phyloP scores from a whole-genome alignment of 2,329 filamentous ascomycete species.

The Alternaria hordeiaustralica region DNA sequence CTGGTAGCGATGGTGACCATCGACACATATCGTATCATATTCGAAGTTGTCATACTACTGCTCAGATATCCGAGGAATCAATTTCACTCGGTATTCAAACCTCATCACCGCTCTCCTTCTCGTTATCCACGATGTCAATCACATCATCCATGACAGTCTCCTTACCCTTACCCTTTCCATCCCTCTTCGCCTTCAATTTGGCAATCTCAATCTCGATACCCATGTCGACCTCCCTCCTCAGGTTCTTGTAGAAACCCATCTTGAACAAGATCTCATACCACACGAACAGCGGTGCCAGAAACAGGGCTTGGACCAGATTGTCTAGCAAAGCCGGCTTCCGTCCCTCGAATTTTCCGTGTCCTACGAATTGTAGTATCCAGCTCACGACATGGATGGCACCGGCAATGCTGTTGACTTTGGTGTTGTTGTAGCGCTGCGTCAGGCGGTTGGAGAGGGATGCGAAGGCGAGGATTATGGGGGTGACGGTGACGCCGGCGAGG shows the following conservation, averaged over 20 bases:
- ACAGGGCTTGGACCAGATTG: conserved; percentile 88
- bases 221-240: conserved; percentile 54
- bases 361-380: conserved; percentile 90
- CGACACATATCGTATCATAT: no score
- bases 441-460: conserved; percentile 76
- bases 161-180: conserved; percentile 1
- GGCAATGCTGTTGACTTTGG: conserved; percentile 66
- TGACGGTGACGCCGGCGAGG: conserved; percentile 78
- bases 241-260: conserved; percentile 75
- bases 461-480: conserved; percentile 74
- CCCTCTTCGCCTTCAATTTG: conserved; percentile 54
- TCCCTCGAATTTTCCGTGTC: conserved; percentile 87
- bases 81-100: neutral
- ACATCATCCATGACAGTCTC: neutral
- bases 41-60: neutral
- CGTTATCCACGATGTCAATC: neutral
- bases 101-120: neutral
- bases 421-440: conserved; percentile 65
- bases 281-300: conserved; percentile 93
- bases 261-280: conserved; percentile 93
- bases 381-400: conserved; percentile 71
- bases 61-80: neutral
- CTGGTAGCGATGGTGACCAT: neutral
- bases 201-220: conserved; percentile 55
- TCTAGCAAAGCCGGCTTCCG: conserved; percentile 87